Conservation (phyloP, 139 green algal genomes). For the Chlamydomonas asymmetrica region DNA sequence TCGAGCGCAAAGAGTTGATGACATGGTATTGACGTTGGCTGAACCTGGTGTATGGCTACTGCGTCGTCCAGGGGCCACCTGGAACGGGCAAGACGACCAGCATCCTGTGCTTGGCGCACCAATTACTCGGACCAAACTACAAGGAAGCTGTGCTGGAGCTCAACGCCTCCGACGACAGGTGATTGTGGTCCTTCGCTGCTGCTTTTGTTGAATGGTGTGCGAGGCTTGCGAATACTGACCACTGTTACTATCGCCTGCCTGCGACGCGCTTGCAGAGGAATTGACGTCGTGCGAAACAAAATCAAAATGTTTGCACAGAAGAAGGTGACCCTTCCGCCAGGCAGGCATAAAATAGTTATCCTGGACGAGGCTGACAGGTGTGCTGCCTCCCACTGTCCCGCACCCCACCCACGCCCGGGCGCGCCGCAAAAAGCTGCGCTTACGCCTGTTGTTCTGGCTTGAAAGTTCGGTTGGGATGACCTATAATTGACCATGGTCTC, state of each 20-base stretch:
- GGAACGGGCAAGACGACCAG: conserved; percentile 98
- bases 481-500: too few species aligned
- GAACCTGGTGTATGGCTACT: too few species aligned
- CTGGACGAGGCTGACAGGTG: conserved; percentile 97
- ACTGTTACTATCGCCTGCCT: not conserved
- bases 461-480: too few species aligned
- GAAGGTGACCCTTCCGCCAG: conserved; percentile 91
- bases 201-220: not conserved
- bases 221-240: not conserved
- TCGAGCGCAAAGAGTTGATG: too few species aligned
- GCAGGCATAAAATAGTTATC: conserved; percentile 96
- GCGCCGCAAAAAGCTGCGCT: too few species aligned
- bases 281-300: conserved; percentile 98
- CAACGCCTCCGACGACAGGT: conserved; percentile 96
- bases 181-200: not conserved
- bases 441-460: too few species aligned
- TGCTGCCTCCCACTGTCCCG: not conserved
- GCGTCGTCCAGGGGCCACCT: conserved; percentile 79
- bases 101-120: conserved; percentile 87
- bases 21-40: too few species aligned
- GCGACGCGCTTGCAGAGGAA: conserved; percentile 88
- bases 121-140: conserved; percentile 83
- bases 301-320: conserved; percentile 99
- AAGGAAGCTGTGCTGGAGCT: conserved; percentile 96
- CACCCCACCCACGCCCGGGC: too few species aligned